Base-by-base conservation (phyloP, 192 early-diverging fungal species). In the Backusella tarrabulga region DNA sequence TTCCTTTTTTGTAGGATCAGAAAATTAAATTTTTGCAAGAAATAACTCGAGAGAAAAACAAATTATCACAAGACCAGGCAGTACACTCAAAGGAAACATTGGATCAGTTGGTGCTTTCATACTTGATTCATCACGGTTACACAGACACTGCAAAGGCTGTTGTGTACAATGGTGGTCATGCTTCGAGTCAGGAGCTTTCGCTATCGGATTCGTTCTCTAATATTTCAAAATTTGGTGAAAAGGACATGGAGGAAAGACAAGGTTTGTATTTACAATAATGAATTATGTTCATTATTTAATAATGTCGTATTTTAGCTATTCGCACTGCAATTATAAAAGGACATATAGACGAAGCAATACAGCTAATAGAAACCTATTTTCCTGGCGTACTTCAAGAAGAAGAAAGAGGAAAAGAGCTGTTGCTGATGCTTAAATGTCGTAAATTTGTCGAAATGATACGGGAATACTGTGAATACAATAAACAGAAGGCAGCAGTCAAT, bases 381-480 rank as follows among this genome's bases (percentile, higher is more conserved):
- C 95, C 97, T 5, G 79, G 71, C 0, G 83, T 97, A 38, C 83
- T 96, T 14, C 34, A 69, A 11, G 78, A 84, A 21, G 88, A 94
- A 75, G 88, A 85, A 42, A 83, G 88, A 44, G 76, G 70, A 4
- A 36, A 63, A 9, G 44, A 68, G 40, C 80, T 98, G 54, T 83
- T 86, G 54, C 93, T 97, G 56, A 86, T 89, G 67, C 90, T 98
- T 36, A 85, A 91, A n/a, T 96, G 96, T 78, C 90, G 88, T 50
- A 90, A 93, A 77, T 97, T 97, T 83, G 86, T 97, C 19, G 97
- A 98, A 87, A 89, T 97, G 85, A 91, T 97, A 36, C 73, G 75
- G 6, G 80, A 83, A 40, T 67, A 67, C 29, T 72, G 40, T 15
- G 71, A 72, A 32, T 50, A 72, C 29, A 72, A 72, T 17, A 50